Percentiles rank a stretch among this genome's conserved stretches.
These are phyloP conservation scores for Dysphania ambrosioides DNA, from an alignment of 148 eudicot genomes.

Conservation along the genomic window DNA sequence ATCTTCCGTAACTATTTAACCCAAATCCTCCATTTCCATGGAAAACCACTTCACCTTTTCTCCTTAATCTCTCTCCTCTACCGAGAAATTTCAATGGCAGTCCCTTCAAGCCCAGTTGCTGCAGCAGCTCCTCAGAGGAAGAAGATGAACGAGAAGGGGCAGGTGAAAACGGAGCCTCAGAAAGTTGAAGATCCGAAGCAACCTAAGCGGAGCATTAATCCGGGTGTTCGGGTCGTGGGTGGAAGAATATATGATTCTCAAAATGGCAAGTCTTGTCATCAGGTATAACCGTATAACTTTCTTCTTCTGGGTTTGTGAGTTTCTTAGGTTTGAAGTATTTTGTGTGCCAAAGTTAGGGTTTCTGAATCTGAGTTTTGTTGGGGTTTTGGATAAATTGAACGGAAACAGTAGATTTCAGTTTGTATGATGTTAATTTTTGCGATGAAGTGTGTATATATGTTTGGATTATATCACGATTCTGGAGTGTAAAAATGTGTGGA, in stretches of 20 bases:
- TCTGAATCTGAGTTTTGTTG: not conserved
- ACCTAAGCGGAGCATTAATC: conserved; percentile 35
- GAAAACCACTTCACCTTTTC: not conserved
- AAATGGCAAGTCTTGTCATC: conserved; percentile 77
- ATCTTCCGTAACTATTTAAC: not conserved
- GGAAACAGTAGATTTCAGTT: not conserved
- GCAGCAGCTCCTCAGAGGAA: conserved; percentile 4
- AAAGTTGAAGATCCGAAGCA: conserved; percentile 18
- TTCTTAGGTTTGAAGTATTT: not conserved
- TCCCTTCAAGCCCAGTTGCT: conserved; percentile 20
- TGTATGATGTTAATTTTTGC: not conserved
- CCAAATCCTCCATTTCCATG: not conserved
- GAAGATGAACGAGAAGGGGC: not conserved
- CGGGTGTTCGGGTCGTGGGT: conserved; percentile 44
- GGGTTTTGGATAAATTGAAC: not conserved
- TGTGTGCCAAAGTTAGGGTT: not conserved
- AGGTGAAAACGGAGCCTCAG: conserved; percentile 19
- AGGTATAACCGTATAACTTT: conserved; percentile 36
- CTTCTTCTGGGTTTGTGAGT: not conserved
- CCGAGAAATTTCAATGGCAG: conserved; percentile 22
- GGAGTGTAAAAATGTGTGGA: not conserved
- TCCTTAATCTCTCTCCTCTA: not conserved
- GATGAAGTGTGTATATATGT: no score
- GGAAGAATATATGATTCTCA: conserved; percentile 51
- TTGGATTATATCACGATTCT: no score